Base-by-base conservation (phyloP, 805 yeast genomes). In the Saccharomycopsis fibuligera region DNA sequence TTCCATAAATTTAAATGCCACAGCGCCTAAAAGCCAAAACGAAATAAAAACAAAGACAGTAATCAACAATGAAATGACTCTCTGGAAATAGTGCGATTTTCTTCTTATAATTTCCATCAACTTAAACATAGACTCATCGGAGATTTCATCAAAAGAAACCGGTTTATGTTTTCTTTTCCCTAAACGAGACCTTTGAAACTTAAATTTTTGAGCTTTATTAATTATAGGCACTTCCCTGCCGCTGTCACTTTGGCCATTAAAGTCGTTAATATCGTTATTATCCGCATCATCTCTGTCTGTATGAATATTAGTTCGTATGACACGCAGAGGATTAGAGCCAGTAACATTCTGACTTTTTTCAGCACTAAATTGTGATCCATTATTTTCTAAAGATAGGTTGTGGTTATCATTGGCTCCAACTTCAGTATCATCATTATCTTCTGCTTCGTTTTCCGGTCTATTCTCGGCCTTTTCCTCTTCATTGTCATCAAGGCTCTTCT, bases 1-100 rank as follows among this genome's bases (percentile, higher is more conserved):
- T 61, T 87, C 95, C 16, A 75, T 64, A 30, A 64, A 68, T 31
- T 68, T 65, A 59, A 88, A 85, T 0, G 78, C 75, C 30, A 79
- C 51, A 0, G 89, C 88, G 0, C 96, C 96, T 8, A 85, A 48
- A 4, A 86, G 66, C 84, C 91, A 82, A 58, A 84, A 85, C 2
- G 65, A 53, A 16, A 77, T 54, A 60, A 83, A 82, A 1, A 74
- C 55, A 0, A 63, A 4, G 0, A 80, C 29, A 0, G 80, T 68
- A 1, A 66, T 23, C 0, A 68, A 3, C 12, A 78, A 62, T 14
- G 78, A 69, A 8, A 61, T 35, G 5, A 69, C 51, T 23, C 62
- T 61, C 53, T 78, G 79, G 39, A 59, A 61, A 1, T 58, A 33
- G 16, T 59, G 62, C 0, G 81, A 78, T 5, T 57, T 57, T 35